These are phyloP conservation scores for Silene latifolia DNA, from an alignment of 148 eudicot species.

Conservation along the genomic window DNA sequence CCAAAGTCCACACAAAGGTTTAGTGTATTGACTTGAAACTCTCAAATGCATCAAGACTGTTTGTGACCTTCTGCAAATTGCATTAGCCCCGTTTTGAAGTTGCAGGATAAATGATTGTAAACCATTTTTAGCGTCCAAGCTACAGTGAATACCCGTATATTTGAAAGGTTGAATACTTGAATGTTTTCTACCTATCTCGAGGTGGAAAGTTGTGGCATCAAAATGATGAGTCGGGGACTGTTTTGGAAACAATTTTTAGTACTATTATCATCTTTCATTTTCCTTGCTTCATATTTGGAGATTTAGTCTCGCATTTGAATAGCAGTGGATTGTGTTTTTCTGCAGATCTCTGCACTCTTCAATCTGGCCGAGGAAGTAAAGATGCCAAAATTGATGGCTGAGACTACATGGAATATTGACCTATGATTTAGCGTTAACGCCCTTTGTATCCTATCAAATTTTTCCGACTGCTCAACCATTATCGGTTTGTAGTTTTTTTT, in stretches of 20 bases:
- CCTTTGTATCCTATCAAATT: not conserved
- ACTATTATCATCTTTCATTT: not conserved
- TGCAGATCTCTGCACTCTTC: conserved; percentile 55
- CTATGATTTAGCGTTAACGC: conserved; percentile 35
- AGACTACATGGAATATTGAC: conserved; percentile 73
- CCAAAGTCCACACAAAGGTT: no score
- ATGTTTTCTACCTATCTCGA: no score
- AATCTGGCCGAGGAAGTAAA: conserved; percentile 50
- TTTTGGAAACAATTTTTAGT: not conserved
- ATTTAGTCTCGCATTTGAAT: not conserved
- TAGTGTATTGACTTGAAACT: no score
- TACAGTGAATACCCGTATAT: no score
- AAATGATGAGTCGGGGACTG: not conserved
- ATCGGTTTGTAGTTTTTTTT: not conserved
- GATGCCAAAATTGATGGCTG: conserved; percentile 59
- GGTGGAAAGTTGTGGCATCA: no score
- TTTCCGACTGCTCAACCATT: not conserved
- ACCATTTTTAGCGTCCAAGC: no score
- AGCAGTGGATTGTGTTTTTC: not conserved
- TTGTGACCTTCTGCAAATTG: no score
- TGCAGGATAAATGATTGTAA: no score
- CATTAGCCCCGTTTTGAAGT: no score
- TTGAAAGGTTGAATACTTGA: no score
- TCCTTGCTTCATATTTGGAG: not conserved
- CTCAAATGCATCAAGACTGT: no score